Percentiles rank a stretch among this genome's conserved stretches.
Conservation (phyloP, 2,329 filamentous ascomycete species). For the Laburnicola sp. region DNA sequence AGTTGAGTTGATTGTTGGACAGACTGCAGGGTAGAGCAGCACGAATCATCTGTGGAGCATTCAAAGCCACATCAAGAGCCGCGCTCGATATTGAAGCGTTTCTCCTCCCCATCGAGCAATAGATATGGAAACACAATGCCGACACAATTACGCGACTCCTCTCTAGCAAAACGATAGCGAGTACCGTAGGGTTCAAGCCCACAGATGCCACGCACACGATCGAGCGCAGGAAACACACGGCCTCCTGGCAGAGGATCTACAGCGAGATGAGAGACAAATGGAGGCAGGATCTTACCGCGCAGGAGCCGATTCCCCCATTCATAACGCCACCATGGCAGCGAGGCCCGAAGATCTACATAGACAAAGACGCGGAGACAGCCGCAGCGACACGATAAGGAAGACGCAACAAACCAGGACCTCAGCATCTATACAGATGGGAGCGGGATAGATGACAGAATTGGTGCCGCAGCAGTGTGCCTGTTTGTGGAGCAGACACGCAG, state of each 20-base stretch:
- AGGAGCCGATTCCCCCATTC: slow-evolving; percentile 17
- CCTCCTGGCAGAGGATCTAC: slow-evolving; percentile 17
- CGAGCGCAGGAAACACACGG: slow-evolving; percentile 9
- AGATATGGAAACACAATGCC: slow-evolving; percentile 9
- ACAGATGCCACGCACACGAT: slow-evolving; percentile 3
- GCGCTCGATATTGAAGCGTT: slow-evolving; percentile 23
- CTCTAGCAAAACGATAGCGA: slow-evolving; percentile 12
- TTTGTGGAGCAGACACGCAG: too few species aligned
- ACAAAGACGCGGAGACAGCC: slow-evolving; percentile 15
- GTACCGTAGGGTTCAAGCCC: slow-evolving; percentile 13
- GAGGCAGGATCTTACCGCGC: background rate
- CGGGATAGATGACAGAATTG: background rate
- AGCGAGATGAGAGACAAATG: slow-evolving; percentile 2
- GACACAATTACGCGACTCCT: slow-evolving; percentile 15
- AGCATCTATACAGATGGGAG: slow-evolving; percentile 28
- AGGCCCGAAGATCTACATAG: slow-evolving; percentile 18
- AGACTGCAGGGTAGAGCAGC: slow-evolving; percentile 25
- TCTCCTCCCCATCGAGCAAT: background rate
- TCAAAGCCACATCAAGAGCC: slow-evolving; percentile 23
- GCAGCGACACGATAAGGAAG: slow-evolving; percentile 17
- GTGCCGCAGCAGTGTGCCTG: too few species aligned
- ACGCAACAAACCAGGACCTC: slow-evolving; percentile 13
- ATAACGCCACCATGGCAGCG: slow-evolving; percentile 10
- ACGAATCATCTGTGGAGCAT: slow-evolving; percentile 26
- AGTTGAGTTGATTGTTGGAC: too few species aligned